Conservation (phyloP, 495 filamentous ascomycete genomes). For the Immersiella caudata region DNA sequence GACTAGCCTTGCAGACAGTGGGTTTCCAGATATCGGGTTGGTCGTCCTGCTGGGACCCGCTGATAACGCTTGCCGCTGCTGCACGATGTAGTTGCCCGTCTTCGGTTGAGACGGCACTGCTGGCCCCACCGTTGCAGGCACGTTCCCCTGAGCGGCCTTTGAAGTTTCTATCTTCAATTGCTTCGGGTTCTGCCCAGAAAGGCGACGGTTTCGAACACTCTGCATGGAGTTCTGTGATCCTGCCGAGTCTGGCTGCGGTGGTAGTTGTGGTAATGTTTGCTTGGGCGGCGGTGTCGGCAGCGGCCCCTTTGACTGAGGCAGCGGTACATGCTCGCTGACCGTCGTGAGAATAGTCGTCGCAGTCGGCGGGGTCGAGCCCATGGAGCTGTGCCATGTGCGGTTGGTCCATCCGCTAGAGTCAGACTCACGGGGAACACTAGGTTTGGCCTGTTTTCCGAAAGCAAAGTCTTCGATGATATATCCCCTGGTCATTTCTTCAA, state of each 20-base stretch:
- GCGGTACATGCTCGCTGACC: slow-evolving; percentile 64
- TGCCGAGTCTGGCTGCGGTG: slow-evolving; percentile 30
- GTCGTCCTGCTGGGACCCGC: slow-evolving; percentile 39
- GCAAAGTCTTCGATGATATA: slow-evolving; percentile 88
- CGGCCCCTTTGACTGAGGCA: slow-evolving; percentile 33
- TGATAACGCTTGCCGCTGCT: slow-evolving; percentile 50
- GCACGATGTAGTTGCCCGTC: slow-evolving; percentile 44
- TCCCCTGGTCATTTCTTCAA: slow-evolving; percentile 90
- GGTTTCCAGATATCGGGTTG: slow-evolving; percentile 33
- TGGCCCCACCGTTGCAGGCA: slow-evolving; percentile 44
- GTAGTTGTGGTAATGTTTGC: slow-evolving; percentile 38
- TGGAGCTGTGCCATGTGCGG: slow-evolving; percentile 86
- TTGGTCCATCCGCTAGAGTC: slow-evolving; percentile 84
- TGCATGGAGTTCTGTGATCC: slow-evolving; percentile 40
- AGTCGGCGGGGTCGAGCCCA: slow-evolving; percentile 75
- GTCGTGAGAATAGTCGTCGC: slow-evolving; percentile 73
- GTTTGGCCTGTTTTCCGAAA: slow-evolving; percentile 72
- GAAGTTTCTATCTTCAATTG: slow-evolving; percentile 90
- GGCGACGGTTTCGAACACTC: slow-evolving; percentile 75
- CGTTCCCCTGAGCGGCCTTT: slow-evolving; percentile 39
- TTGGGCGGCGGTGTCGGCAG: slow-evolving; percentile 46
- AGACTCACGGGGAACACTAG: slow-evolving; percentile 81
- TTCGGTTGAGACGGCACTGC: slow-evolving; percentile 48
- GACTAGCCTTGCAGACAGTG: slow-evolving; percentile 35
- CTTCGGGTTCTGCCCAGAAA: slow-evolving; percentile 76